Percentiles rank a stretch among this genome's conserved stretches.
Conservation (phyloP, 768 basidiomycete species). For the Kwoniella sp. region DNA sequence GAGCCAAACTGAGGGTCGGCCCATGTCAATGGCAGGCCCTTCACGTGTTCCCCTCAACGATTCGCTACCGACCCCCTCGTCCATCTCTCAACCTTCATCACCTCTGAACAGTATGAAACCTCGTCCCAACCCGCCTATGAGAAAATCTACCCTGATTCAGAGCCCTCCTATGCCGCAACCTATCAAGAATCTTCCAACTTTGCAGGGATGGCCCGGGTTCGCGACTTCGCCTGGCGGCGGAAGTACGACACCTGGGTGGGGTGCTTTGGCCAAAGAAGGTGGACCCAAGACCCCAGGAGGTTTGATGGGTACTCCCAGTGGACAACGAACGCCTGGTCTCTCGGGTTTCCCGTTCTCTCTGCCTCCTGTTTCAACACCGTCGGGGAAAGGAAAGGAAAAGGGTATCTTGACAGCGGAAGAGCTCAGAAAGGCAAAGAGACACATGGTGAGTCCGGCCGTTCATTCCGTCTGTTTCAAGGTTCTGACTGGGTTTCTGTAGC, state of each 20-base stretch:
- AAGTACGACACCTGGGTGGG: constrained; percentile 43
- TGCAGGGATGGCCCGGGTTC: constrained; percentile 42
- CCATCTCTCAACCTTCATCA: constrained; percentile 10
- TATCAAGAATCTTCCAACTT: constrained; percentile 55
- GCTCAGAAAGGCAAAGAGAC: constrained; percentile 44
- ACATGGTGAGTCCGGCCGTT: constrained; percentile 47
- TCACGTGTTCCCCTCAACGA: constrained; percentile 19
- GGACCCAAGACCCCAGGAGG: constrained; percentile 34
- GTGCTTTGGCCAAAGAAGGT: constrained; percentile 28
- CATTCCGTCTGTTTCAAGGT: not conserved
- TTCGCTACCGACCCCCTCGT: constrained; percentile 5
- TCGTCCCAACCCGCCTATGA: constrained; percentile 39
- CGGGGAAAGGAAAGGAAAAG: constrained; percentile 27
- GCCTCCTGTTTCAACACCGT: constrained; percentile 9
- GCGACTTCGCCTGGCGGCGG: constrained; percentile 20
- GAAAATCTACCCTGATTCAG: constrained; percentile 45
- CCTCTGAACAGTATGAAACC: constrained; percentile 25
- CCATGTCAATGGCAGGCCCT: constrained; percentile 4
- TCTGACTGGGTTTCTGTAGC: constrained; percentile 35
- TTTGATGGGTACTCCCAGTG: constrained; percentile 12
- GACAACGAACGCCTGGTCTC: constrained; percentile 38
- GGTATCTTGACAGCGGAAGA: constrained; percentile 39
- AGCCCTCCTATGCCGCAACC: constrained; percentile 54
- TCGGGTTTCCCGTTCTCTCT: constrained; percentile 38
- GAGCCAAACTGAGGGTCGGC: not conserved